phyloP scores from a whole-genome alignment of 1,284 basidiomycete genomes.

The Moniliella sp. region DNA sequence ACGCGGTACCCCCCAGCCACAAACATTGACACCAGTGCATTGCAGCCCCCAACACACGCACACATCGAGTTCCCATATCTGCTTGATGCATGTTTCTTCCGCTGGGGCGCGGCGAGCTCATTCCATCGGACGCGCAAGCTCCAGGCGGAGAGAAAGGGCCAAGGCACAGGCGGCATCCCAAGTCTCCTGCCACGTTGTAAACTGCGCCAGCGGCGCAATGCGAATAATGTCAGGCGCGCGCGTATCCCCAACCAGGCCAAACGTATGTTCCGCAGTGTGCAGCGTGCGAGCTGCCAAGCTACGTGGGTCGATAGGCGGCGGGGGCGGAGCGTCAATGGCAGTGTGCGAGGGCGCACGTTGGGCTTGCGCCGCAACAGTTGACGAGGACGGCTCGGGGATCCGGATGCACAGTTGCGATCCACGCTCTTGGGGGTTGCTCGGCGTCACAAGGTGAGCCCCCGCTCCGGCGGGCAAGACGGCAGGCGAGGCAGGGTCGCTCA shows the following conservation, averaged over 20 bases:
- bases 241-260: slow-evolving; percentile 20
- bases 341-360: not conserved
- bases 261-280: slow-evolving; percentile 10
- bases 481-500: slow-evolving; percentile 8
- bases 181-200: slow-evolving; percentile 18
- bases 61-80: too few species aligned
- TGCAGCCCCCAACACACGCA: too few species aligned
- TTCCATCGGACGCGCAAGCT: too few species aligned
- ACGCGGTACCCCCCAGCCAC: too few species aligned
- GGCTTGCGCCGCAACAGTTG: not conserved
- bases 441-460: slow-evolving; percentile 16
- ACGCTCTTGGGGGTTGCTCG: slow-evolving; percentile 12
- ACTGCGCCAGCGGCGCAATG: slow-evolving; percentile 26
- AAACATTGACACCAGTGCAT: too few species aligned
- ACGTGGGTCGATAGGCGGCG: slow-evolving; percentile 11
- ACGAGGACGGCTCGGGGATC: slow-evolving; percentile 4
- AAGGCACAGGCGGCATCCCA: slow-evolving; percentile 20
- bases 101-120: too few species aligned
- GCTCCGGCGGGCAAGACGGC: slow-evolving; percentile 11
- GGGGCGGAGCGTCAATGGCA: slow-evolving; percentile 6
- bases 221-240: slow-evolving; percentile 23
- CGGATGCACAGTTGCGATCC: slow-evolving; percentile 23
- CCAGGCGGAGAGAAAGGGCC: too few species aligned
- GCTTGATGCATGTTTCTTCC: too few species aligned
- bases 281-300: slow-evolving; percentile 17